A percentile compares a stretch with the other conserved stretches of the same genome.
phyloP scores from a whole-genome alignment of 1,284 basidiomycete species.

The Cryptococcus amylolentus region DNA sequence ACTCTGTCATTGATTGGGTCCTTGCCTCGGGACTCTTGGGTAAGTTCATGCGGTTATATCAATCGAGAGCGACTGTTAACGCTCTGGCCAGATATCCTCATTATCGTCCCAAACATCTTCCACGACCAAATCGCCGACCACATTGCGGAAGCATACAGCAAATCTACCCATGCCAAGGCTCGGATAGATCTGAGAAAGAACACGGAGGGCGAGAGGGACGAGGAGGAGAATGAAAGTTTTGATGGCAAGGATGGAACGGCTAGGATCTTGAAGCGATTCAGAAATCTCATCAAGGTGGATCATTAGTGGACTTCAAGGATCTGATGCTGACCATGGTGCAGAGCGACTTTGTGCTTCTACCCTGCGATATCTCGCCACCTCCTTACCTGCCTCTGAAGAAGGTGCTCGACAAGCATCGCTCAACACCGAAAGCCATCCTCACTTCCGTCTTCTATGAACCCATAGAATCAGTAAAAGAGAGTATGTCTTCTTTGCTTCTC shows the following conservation, averaged over 20 bases:
- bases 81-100: constrained; percentile 65
- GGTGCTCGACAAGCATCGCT: constrained; percentile 81
- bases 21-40: constrained; percentile 82
- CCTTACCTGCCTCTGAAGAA: constrained; percentile 64
- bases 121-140: constrained; percentile 72
- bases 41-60: constrained; percentile 37
- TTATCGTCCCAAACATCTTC: constrained; percentile 75
- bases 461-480: constrained; percentile 49
- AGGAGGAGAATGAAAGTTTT: constrained; percentile 28
- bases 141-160: constrained; percentile 51
- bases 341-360: constrained; percentile 82
- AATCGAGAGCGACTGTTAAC: background rate
- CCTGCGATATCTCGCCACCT: constrained; percentile 84
- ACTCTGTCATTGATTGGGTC: constrained; percentile 78
- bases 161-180: constrained; percentile 27
- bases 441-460: constrained; percentile 74
- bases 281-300: constrained; percentile 41
- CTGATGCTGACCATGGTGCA: constrained; percentile 18
- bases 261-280: constrained; percentile 44
- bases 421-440: constrained; percentile 63
- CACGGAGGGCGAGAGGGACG: constrained; percentile 40
- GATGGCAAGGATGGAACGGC: constrained; percentile 41
- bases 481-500: constrained; percentile 20
- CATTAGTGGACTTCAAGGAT: background rate
- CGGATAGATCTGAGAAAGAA: constrained; percentile 35